Evolutionary conservation across 179 eudicot genomes (phyloP), one percentile per base, ranked within the genome.

Genomic region (Carnegiea gigantea): DNA sequence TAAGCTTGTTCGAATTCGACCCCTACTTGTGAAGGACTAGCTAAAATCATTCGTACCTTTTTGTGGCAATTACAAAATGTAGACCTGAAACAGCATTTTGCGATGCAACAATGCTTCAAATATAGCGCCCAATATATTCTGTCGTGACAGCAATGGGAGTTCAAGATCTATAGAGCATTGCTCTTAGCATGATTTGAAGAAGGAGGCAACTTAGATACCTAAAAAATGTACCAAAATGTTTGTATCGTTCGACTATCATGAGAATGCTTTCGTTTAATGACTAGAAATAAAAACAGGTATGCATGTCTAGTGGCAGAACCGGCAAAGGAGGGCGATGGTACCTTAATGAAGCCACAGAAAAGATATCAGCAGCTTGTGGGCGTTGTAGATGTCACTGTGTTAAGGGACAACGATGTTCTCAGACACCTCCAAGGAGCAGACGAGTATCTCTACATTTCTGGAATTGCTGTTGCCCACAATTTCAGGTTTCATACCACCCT

Each of bases 231-330:
- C 7, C 15, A 14, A 20, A 68, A 26, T 68, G 10, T 10, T 10
- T 28, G 18, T 26, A 68, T 33, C 8, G 40, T 14, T 70, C 20
- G 15, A 17, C 12, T 28, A 12, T 70, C 20, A 33, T 13, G 20
- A 2, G 38, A 70, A 33, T 70, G 20, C 18, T 26, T 24, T 26
- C 2, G 48, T 12, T 73, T 62, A n/a, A 49, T 76, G 44, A n/a
- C 15, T 30, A 73, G 40, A 49, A 54, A 77, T 23, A 43, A 28
- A 72, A 74, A 75, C 89, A 95, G 99, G 91, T 94, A 95, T 79
- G 99, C 98, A 36, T 95, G 99, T 85, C 88, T 95, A 82, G 99
- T 94, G 79, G 98, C 97, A 26, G 92, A 91, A 83, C 79, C 92
- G 1, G 75, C 60, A 5, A 62, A 49, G 67, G 79, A 85, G 68